Evolutionary conservation across 2,329 filamentous ascomycete genomes (phyloP), one percentile per base, ranked within the genome.

Genomic region (Byssochlamys sp.): DNA sequence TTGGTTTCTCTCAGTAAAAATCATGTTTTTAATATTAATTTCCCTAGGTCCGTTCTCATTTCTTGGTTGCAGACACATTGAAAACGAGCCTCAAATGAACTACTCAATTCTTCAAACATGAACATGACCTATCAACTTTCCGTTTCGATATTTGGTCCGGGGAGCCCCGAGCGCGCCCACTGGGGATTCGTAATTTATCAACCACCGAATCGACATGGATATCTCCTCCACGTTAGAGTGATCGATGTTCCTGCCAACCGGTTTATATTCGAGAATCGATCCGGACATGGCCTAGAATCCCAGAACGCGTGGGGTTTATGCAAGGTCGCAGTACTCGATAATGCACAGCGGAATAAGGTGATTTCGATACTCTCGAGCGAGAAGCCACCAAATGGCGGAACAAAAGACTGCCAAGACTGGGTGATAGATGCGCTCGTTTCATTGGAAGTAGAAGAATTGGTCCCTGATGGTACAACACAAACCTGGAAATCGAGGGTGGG

Each of bases 241-340:
- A 64, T 64, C 62, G 62, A 63, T 61, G 55, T 55, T 55, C 59
- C 58, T 62, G 56, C 60, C 60, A 57, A 61, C 58, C 60, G 62
- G 45, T 58, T 61, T 31, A 31, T 31, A 31, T 31, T 31, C 29
- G 29, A 31, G 29, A 31, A 31, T 31, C 29, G 29, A 5, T 5
- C 29, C 10, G 4, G 5, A 31, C 29, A 31, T 10, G 5, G 29
- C 4, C 4, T 31, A 31, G 2, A 2, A 1, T 31, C 29, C 29
- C 29, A 31, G 29, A 31, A 31, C 29, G 29, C 29, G 29, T 35
- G 31, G 31, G 31, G 31, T 1, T 35, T 35, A 2, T 10, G 9
- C 11, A 35, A 35, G 31, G 10, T 35, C 1, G 31, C 11, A 2
- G 2, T 14, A 3, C 31, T 35, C 31, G 10, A 35, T 35, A 9